These are phyloP conservation scores for Arabidopsis thaliana DNA, from an alignment of 345 rosid genomes.

Conservation along the genomic window DNA sequence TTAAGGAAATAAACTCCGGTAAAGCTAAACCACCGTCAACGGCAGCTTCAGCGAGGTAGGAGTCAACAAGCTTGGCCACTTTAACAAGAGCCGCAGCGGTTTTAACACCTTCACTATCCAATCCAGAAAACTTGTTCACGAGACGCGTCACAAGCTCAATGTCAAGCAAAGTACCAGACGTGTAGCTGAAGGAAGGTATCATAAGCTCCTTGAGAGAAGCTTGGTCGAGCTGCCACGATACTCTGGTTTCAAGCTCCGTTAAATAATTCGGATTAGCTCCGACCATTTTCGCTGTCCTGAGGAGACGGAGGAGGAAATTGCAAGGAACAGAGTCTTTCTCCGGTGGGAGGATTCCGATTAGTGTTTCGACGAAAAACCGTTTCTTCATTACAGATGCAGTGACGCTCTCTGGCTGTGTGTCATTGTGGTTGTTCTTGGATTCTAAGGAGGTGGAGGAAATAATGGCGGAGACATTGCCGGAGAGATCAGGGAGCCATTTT, in stretches of 20 bases:
- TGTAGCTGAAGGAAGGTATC: conserved; percentile 92
- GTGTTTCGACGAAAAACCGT: conserved; percentile 76
- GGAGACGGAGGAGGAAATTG: conserved; percentile 83
- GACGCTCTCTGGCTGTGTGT: conserved; percentile 52
- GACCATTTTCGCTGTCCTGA: conserved; percentile 83
- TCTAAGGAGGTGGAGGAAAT: neutral
- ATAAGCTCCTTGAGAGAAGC: conserved; percentile 86
- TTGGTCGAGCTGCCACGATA: conserved; percentile 82
- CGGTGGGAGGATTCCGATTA: conserved; percentile 80
- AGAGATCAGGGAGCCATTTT: conserved; percentile 89
- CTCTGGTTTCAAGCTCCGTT: conserved; percentile 77
- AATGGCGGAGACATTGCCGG: conserved; percentile 43
- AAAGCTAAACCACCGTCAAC: conserved; percentile 64
- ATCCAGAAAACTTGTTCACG: conserved; percentile 60
- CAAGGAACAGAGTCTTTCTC: conserved; percentile 84
- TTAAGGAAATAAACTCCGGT: conserved; percentile 60
- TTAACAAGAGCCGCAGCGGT: conserved; percentile 63
- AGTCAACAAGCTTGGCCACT: conserved; percentile 86
- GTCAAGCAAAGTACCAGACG: conserved; percentile 70
- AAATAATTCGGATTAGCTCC: conserved; percentile 59
- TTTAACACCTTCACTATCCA: conserved; percentile 54
- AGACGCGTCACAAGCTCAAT: conserved; percentile 79
- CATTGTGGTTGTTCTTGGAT: neutral
- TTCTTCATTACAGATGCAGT: conserved; percentile 76
- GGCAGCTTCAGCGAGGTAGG: conserved; percentile 78